A percentile compares a stretch with the other conserved stretches of the same genome.
Evolutionary conservation across 2,329 filamentous ascomycete genomes (phyloP).

Genomic region (Colletotrichum acutatum): DNA sequence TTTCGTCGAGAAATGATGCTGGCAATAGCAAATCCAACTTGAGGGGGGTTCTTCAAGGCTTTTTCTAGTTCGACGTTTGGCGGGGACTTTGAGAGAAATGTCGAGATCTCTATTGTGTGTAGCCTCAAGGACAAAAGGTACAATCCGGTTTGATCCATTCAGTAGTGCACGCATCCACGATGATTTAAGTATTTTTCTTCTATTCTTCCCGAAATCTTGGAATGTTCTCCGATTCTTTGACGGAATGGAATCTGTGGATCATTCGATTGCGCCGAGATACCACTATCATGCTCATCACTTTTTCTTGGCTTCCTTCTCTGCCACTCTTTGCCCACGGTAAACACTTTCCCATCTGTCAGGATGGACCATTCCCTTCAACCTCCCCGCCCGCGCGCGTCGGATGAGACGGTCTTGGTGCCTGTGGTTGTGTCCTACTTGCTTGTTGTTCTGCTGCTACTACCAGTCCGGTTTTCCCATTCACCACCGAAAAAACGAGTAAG

Average conservation of each 20-base stretch:
- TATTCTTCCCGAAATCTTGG: background rate
- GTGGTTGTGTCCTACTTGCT: background rate
- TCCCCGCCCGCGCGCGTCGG: background rate
- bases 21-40: background rate
- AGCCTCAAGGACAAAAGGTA: too few species aligned
- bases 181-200: background rate
- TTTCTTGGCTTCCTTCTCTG: background rate
- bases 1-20: background rate
- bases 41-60: background rate
- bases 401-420: background rate
- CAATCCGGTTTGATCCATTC: too few species aligned
- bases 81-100: background rate
- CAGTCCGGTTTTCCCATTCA: background rate
- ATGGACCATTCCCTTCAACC: too few species aligned
- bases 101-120: background rate
- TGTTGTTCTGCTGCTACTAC: background rate
- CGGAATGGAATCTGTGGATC: slow-evolving; percentile 1
- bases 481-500: slow-evolving; percentile 14
- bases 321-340: background rate
- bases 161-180: background rate
- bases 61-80: too few species aligned
- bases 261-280: slow-evolving; percentile 1
- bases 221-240: background rate
- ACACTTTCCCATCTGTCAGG: background rate
- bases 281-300: slow-evolving; percentile 3